Conservation (phyloP, 2,329 filamentous ascomycete species). For the Corinectria fuckeliana region DNA sequence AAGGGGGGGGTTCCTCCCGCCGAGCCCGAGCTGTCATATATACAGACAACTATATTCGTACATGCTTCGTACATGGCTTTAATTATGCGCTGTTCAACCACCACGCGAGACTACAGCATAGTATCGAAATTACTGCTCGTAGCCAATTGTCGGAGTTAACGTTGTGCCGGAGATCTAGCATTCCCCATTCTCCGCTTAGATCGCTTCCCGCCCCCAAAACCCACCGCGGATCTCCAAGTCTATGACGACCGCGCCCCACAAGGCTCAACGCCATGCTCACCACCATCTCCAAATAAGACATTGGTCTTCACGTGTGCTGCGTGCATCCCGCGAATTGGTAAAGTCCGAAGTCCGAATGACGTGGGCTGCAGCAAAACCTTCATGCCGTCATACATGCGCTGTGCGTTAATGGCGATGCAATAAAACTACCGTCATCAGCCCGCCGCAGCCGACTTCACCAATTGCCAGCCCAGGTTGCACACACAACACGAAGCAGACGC, state of each 20-base stretch:
- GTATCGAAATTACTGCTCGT: background rate
- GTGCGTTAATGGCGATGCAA: background rate
- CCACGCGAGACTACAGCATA: too few species aligned
- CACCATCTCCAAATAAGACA: background rate
- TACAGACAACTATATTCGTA: too few species aligned
- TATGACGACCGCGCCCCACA: background rate
- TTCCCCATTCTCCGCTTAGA: too few species aligned
- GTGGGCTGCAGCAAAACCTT: background rate
- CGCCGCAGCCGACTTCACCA: background rate
- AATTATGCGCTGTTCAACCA: too few species aligned
- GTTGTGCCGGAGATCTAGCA: background rate
- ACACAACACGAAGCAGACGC: background rate
- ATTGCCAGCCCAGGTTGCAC: background rate
- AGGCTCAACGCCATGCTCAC: background rate
- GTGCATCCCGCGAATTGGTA: background rate
- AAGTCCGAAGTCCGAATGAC: background rate
- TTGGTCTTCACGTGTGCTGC: background rate
- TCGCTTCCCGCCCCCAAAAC: background rate
- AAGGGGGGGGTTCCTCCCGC: too few species aligned
- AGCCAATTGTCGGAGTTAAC: background rate
- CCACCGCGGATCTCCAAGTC: background rate
- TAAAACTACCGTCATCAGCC: too few species aligned
- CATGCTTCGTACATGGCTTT: too few species aligned
- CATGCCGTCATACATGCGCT: background rate
- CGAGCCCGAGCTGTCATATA: too few species aligned